Percentiles rank a stretch among this genome's conserved stretches.
Evolutionary conservation across 345 rosid species (phyloP).

Genomic region (Hirschfeldia incana): DNA sequence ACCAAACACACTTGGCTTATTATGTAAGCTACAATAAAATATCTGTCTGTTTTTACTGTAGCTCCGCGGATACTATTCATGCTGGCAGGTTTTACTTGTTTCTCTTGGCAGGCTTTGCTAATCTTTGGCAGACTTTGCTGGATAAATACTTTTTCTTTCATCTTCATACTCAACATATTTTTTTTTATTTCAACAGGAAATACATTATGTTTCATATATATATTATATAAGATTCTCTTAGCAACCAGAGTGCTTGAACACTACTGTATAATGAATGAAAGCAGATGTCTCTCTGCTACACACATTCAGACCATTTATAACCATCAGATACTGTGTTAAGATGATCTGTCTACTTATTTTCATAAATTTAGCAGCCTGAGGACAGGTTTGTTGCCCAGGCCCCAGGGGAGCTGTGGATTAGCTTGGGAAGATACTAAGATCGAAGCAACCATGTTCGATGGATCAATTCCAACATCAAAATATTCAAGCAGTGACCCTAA

Average conservation of each 20-base stretch:
- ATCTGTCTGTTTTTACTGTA: too few relatives aligned
- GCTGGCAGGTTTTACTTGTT: too few relatives aligned
- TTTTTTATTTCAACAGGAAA: neutral
- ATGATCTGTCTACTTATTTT: constrained; percentile 3
- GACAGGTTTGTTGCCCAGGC: constrained; percentile 59
- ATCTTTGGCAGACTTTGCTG: too few relatives aligned
- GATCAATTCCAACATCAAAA: constrained; percentile 52
- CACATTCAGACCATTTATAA: constrained; percentile 5
- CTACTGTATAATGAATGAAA: neutral
- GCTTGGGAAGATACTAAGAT: neutral
- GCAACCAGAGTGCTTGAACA: neutral
- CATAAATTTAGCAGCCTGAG: constrained; percentile 48
- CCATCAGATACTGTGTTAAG: constrained; percentile 35
- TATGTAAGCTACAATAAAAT: too few relatives aligned
- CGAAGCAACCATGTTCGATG: constrained; percentile 83
- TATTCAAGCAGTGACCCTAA: constrained; percentile 33
- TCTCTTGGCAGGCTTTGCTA: too few relatives aligned
- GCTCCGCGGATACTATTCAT: too few relatives aligned
- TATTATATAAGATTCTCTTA: neutral
- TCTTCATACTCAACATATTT: too few relatives aligned
- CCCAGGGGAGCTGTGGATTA: constrained; percentile 86
- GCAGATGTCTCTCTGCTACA: constrained; percentile 15
- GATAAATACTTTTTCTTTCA: too few relatives aligned
- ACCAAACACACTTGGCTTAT: too few relatives aligned
- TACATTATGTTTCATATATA: constrained; percentile 26